A percentile compares a stretch with the other conserved stretches of the same genome.
phyloP scores from a whole-genome alignment of 768 basidiomycete species.

The Leccinum subgranulosum region DNA sequence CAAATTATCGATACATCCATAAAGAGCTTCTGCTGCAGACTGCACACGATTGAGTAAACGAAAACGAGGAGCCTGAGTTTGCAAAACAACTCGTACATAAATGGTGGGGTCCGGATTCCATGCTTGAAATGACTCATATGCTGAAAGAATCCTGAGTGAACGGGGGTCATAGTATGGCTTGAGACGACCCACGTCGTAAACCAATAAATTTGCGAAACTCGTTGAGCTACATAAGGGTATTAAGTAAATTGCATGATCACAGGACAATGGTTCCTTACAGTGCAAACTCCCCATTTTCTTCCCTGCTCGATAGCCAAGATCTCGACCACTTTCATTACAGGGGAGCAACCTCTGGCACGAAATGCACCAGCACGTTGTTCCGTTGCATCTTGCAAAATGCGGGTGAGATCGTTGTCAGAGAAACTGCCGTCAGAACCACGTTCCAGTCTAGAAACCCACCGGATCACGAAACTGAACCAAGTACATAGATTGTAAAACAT shows the following conservation, averaged over 20 bases:
- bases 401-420: conserved; percentile 59
- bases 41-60: conserved; percentile 22
- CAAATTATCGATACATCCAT: conserved; percentile 71
- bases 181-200: conserved; percentile 50
- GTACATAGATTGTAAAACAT: not conserved
- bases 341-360: conserved; percentile 66
- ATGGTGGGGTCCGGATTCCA: conserved; percentile 68
- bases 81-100: conserved; percentile 36
- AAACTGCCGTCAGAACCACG: conserved; percentile 57
- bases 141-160: conserved; percentile 33
- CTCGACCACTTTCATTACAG: conserved; percentile 63
- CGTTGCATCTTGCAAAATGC: conserved; percentile 60
- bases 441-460: conserved; percentile 36
- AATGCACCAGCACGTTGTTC: conserved; percentile 58
- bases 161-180: not conserved
- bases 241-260: not conserved
- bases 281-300: conserved; percentile 69
- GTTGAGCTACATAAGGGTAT: conserved; percentile 44
- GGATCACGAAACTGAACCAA: not conserved
- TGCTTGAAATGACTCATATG: conserved; percentile 60
- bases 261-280: conserved; percentile 39
- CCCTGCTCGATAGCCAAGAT: conserved; percentile 66
- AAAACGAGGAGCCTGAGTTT: not conserved
- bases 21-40: conserved; percentile 62
- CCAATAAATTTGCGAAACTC: conserved; percentile 73